Percentiles rank a stretch among this genome's conserved stretches.
phyloP scores from a whole-genome alignment of 148 eudicot genomes.

The Rhododendron griersonianum region DNA sequence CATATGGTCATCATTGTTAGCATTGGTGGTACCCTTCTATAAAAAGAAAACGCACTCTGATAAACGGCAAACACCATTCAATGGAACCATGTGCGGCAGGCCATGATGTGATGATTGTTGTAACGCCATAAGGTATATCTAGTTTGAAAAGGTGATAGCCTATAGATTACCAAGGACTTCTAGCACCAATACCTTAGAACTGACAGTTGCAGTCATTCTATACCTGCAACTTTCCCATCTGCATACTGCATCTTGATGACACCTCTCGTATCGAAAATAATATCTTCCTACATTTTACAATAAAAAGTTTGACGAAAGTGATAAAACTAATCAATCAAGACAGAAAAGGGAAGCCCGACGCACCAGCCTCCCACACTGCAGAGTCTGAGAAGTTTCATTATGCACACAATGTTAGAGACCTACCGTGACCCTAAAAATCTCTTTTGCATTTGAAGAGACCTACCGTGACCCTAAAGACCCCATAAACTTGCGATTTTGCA shows the following conservation, averaged over 20 bases:
- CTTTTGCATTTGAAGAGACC: neutral
- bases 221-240: neutral
- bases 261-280: neutral
- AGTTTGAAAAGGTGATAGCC: neutral
- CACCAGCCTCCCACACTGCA: neutral
- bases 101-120: neutral
- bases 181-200: neutral
- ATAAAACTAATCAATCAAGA: neutral
- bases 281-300: neutral
- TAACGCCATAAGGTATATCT: neutral
- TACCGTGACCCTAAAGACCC: neutral
- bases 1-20: neutral
- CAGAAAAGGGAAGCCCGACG: neutral
- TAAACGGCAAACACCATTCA: neutral
- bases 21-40: neutral
- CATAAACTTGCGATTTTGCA: neutral
- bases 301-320: neutral
- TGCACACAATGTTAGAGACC: neutral
- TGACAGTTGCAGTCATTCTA: neutral
- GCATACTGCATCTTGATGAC: neutral
- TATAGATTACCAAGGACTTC: neutral
- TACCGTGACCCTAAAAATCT: neutral
- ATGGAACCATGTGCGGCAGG: neutral
- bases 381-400: neutral
- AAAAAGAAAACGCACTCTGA: neutral